phyloP scores from a whole-genome alignment of 176 grass and related monocot species.

The Miscanthus lutarioriparius region DNA sequence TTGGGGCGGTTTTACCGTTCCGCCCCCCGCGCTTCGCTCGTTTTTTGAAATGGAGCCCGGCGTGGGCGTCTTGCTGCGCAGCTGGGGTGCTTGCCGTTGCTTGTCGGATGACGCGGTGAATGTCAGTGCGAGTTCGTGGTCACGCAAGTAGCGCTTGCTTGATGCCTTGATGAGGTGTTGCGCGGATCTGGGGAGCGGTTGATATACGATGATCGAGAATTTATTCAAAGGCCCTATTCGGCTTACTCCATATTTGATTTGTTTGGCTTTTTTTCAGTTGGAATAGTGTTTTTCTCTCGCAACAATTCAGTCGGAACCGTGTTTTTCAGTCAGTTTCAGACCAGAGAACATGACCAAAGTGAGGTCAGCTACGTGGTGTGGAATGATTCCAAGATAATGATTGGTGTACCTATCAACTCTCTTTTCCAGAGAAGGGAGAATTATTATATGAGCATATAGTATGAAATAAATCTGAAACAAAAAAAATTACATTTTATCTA shows the following conservation, averaged over 20 bases:
- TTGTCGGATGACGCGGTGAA: background rate
- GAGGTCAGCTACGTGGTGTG: background rate
- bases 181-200: background rate
- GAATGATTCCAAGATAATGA: background rate
- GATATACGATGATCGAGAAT: background rate
- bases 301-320: too few species aligned
- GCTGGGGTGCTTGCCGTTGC: background rate
- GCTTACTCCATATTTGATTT: too few species aligned
- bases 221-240: too few species aligned
- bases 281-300: too few species aligned
- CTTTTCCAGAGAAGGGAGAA: background rate
- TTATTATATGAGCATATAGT: too few species aligned
- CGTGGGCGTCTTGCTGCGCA: background rate
- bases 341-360: too few species aligned
- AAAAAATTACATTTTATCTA: too few species aligned
- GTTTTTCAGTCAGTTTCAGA: too few species aligned
- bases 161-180: background rate
- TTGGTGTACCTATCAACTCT: background rate
- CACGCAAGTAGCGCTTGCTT: background rate
- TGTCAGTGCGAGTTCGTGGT: background rate
- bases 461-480: background rate
- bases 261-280: too few species aligned
- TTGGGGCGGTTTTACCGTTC: background rate
- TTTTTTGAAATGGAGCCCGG: conserved; percentile 18
- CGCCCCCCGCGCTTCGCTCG: background rate